Evolutionary conservation across 371 early-diverging fungal genomes (phyloP), one percentile per base, ranked within the genome.

Genomic region (Actinomortierella wolfii): DNA sequence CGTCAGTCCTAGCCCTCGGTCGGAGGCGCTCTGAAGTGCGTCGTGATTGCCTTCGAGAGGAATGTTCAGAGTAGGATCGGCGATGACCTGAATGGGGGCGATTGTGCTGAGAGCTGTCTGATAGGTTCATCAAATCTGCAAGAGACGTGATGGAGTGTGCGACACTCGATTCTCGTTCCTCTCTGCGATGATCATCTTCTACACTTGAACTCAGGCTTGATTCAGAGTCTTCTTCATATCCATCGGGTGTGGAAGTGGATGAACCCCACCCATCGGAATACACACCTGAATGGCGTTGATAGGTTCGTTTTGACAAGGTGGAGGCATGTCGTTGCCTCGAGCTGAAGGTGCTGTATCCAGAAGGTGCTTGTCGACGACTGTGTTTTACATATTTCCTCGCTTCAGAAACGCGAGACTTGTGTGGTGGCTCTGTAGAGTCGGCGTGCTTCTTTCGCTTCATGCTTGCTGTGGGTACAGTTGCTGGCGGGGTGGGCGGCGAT

Each of bases 201-300:
- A 34, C 34, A 34, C 11, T 11, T 6, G 34, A 34, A 34, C 34
- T 34, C 4, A 34, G 11, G 24, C 63, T 62, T 15, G 43, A 21
- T 17, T 63, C 63, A n/a, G 63, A 59, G 9, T 63, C 61, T 18
- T 55, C 49, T 2, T 51, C 58, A n/a, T 56, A 21, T 25, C 53
- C 20, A 20, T 29, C 45, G 4, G 51, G 54, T 2, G 23, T 45
- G 1, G 68, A 48, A 24, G 23, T 45, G 2, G 68, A 48, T 24
- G 63, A 63, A 0, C 39, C 43, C 68, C 54, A 56, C n/a, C 47
- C 61, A 6, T 68, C 59, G n/a, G 54, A 41, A 7, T 68, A 62
- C n/a, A 51, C 47, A 11, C 34, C 34, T 6, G 47, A 18, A 21
- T 47, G 24, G 11, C 47, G 47, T 18, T 47, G 9, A 20, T 2